These are phyloP conservation scores for Starmera pachycereana DNA, from an alignment of 805 yeast genomes.

Conservation along the genomic window DNA sequence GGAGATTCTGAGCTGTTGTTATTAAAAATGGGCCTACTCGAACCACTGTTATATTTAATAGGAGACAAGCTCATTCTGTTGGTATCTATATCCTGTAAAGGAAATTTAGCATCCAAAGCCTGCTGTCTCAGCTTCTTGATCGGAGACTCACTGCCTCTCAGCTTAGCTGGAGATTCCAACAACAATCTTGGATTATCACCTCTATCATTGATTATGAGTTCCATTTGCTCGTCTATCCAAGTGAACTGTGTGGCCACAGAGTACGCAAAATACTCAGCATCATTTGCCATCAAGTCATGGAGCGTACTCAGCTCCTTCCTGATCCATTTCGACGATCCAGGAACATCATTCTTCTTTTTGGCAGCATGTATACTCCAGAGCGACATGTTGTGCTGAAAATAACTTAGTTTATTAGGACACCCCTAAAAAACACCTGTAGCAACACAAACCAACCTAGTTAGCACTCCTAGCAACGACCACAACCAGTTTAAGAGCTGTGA, in stretches of 20 bases:
- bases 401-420: too few species aligned
- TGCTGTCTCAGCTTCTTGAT: slow-evolving; percentile 14
- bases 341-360: slow-evolving; percentile 21
- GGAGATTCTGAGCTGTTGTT: too few species aligned
- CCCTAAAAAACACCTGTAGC: too few species aligned
- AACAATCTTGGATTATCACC: slow-evolving; percentile 17
- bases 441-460: too few species aligned
- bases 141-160: slow-evolving; percentile 18
- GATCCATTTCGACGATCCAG: slow-evolving; percentile 46
- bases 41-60: slow-evolving; percentile 4
- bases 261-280: slow-evolving; percentile 29
- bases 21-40: too few species aligned
- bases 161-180: slow-evolving; percentile 17
- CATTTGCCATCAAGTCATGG: slow-evolving; percentile 26
- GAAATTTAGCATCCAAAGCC: slow-evolving; percentile 12
- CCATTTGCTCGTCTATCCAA: slow-evolving; percentile 32
- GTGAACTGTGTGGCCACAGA: slow-evolving; percentile 29
- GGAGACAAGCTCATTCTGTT: slow-evolving; percentile 14
- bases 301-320: slow-evolving; percentile 31
- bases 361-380: slow-evolving; percentile 22
- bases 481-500: background rate
- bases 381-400: slow-evolving; percentile 9
- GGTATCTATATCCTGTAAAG: slow-evolving; percentile 10
- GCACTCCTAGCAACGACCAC: background rate
- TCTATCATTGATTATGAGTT: slow-evolving; percentile 19